A percentile compares a stretch with the other conserved stretches of the same genome.
Conservation (phyloP, 2,329 filamentous ascomycete species). For the Magnaporthiopsis poae region DNA sequence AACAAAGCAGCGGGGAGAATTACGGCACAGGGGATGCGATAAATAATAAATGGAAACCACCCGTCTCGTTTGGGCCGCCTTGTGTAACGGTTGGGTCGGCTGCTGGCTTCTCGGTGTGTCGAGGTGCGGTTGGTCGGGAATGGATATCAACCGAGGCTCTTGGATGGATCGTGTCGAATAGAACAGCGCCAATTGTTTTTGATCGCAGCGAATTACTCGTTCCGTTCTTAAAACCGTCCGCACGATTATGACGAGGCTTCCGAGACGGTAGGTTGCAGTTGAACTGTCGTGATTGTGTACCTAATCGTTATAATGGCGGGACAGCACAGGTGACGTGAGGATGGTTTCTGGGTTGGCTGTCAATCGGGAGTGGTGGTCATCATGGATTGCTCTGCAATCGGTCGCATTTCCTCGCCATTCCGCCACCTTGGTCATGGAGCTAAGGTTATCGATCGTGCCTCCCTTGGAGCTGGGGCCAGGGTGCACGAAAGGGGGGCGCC, state of each 20-base stretch:
- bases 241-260: neutral
- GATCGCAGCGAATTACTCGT: neutral
- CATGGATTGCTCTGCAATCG: neutral
- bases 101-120: neutral
- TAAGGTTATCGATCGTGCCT: neutral
- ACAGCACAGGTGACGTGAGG: constrained; percentile 6
- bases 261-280: neutral
- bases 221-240: neutral
- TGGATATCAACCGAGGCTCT: neutral
- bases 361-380: neutral
- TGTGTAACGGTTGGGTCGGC: neutral
- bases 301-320: neutral
- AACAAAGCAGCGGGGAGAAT: neutral
- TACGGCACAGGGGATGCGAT: neutral
- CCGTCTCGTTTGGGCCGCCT: neutral
- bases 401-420: neutral
- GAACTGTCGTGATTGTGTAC: neutral
- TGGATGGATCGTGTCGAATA: neutral
- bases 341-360: neutral
- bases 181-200: neutral
- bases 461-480: neutral
- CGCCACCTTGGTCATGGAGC: neutral
- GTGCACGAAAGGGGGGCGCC: neutral
- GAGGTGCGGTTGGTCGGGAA: neutral
- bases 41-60: neutral